A percentile compares a stretch with the other conserved stretches of the same genome.
Evolutionary conservation across 768 basidiomycete genomes (phyloP).

Genomic region (Auricularia sp.): DNA sequence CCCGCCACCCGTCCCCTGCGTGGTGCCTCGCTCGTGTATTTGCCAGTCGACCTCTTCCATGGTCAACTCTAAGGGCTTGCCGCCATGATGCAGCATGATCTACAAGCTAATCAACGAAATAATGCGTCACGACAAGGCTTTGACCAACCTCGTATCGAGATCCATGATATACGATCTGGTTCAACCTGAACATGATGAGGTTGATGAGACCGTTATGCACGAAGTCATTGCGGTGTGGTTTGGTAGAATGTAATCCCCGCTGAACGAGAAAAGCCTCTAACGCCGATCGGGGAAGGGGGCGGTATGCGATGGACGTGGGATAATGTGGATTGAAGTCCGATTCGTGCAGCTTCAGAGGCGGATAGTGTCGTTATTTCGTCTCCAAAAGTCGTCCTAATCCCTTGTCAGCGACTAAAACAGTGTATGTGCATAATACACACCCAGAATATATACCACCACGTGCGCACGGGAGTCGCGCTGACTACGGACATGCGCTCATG

Average conservation of each 20-base stretch:
- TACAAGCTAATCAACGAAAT: conserved; percentile 7
- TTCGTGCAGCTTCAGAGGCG: conserved; percentile 36
- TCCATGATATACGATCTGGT: conserved; percentile 55
- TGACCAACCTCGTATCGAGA: conserved; percentile 33
- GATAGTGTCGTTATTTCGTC: conserved; percentile 55
- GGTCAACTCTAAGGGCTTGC: conserved; percentile 35
- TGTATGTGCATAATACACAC: conserved; percentile 27
- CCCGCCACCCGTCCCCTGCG: conserved; percentile 56
- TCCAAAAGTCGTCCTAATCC: conserved; percentile 62
- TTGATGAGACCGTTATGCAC: conserved; percentile 61
- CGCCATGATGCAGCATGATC: conserved; percentile 20
- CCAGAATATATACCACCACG: conserved; percentile 80
- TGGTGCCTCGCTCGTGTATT: conserved; percentile 40
- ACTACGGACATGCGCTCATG: conserved; percentile 47
- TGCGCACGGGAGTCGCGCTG: conserved; percentile 35
- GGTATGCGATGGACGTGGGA: conserved; percentile 61
- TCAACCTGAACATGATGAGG: conserved; percentile 60
- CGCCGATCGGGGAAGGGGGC: conserved; percentile 51
- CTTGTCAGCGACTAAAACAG: not conserved
- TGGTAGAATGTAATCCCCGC: conserved; percentile 45
- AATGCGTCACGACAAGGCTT: not conserved
- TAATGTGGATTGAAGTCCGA: conserved; percentile 65
- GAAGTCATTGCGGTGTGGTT: conserved; percentile 34
- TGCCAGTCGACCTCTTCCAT: conserved; percentile 56
- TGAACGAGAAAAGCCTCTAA: conserved; percentile 57